Conservation (phyloP, 169 alveolate genomes). For the Eimeria sp. region DNA sequence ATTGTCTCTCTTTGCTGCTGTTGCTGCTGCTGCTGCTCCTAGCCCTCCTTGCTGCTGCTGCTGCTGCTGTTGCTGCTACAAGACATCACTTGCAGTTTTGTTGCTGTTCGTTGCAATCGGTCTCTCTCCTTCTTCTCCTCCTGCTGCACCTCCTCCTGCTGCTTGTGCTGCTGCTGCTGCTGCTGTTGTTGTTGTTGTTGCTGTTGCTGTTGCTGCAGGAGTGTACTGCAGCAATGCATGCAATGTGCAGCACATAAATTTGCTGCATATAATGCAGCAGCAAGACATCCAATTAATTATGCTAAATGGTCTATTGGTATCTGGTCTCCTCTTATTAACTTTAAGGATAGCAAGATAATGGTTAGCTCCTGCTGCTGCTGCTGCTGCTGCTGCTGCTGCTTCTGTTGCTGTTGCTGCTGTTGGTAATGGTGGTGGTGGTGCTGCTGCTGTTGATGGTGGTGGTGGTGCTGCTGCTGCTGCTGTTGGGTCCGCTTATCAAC, state of each 20-base stretch:
- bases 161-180: too few species aligned
- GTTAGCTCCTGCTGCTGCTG: constrained; percentile 70
- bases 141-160: too few species aligned
- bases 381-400: constrained; percentile 52
- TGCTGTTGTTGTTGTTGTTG: background rate
- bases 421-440: too few species aligned
- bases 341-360: background rate
- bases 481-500: too few species aligned
- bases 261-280: constrained; percentile 60
- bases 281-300: constrained; percentile 50
- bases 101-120: background rate
- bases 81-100: background rate
- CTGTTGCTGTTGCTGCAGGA: constrained; percentile 31
- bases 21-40: too few species aligned
- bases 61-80: too few species aligned
- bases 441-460: too few species aligned
- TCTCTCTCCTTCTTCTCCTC: background rate
- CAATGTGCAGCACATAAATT: constrained; percentile 35
- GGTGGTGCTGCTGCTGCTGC: too few species aligned
- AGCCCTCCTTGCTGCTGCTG: too few species aligned
- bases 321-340: constrained; percentile 77
- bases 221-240: constrained; percentile 31
- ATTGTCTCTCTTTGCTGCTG: too few species aligned
- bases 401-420: background rate
- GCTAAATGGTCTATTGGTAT: constrained; percentile 24